These are phyloP conservation scores for Eucalyptus paniculata DNA, from an alignment of 345 rosid genomes.

Conservation along the genomic window DNA sequence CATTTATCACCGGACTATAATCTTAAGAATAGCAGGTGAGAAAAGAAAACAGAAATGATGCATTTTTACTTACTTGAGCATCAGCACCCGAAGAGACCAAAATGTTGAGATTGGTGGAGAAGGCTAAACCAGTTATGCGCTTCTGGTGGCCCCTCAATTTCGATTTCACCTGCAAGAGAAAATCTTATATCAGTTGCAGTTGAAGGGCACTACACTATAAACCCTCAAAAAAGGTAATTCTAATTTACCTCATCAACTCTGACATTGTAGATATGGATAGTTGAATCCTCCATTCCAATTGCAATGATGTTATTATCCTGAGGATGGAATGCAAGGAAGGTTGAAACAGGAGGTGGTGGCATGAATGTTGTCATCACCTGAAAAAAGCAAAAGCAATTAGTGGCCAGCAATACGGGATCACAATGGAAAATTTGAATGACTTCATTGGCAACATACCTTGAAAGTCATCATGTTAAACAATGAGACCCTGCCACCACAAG, in stretches of 20 bases:
- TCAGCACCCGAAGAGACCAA: conserved; percentile 86
- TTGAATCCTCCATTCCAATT: conserved; percentile 89
- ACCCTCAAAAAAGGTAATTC: not conserved
- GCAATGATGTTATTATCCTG: conserved; percentile 86
- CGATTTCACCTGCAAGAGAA: conserved; percentile 40
- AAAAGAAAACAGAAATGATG: not conserved
- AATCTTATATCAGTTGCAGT: not conserved
- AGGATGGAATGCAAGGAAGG: conserved; percentile 87
- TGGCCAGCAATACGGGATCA: not conserved
- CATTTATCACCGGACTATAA: not conserved
- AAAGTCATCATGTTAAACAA: conserved; percentile 89
- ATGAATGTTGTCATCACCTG: conserved; percentile 91
- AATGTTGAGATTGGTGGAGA: conserved; percentile 40
- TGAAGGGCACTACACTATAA: not conserved
- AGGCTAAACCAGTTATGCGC: conserved; percentile 69
- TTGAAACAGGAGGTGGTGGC: conserved; percentile 79
- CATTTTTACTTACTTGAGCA: conserved; percentile 49
- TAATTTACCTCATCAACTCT: conserved; percentile 65
- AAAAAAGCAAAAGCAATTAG: not conserved
- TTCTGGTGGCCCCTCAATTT: conserved; percentile 72
- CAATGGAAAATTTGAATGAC: not conserved
- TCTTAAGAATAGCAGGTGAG: not conserved
- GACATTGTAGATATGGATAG: conserved; percentile 72
- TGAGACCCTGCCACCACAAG: conserved; percentile 83
- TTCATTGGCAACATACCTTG: conserved; percentile 29